Evolutionary conservation across 306 rosid species (phyloP).

Genomic region (Rosa rugosa): DNA sequence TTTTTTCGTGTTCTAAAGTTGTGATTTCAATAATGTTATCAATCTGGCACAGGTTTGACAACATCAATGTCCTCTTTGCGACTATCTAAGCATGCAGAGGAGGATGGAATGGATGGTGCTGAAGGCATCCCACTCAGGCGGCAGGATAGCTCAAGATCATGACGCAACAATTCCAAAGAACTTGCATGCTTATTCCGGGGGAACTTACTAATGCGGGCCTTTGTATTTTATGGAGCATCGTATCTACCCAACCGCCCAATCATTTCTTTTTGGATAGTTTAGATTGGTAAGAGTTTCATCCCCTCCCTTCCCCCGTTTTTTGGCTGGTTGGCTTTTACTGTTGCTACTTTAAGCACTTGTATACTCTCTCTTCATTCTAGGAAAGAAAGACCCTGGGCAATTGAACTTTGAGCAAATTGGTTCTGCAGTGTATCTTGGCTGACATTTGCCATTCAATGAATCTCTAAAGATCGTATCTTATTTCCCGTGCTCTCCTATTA

Average conservation of each 20-base stretch:
- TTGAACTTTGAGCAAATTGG: slow-evolving; percentile 57
- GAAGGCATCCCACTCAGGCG: slow-evolving; percentile 96
- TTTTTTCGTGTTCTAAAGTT: slow-evolving; percentile 13
- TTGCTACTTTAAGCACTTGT: slow-evolving; percentile 44
- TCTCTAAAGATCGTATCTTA: slow-evolving; percentile 9
- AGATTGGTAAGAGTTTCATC: slow-evolving; percentile 43
- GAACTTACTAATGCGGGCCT: slow-evolving; percentile 32
- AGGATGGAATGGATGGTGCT: slow-evolving; percentile 54
- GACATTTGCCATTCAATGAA: slow-evolving; percentile 20
- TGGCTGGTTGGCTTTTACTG: slow-evolving; percentile 27
- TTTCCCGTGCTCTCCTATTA: not conserved
- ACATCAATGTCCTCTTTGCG: slow-evolving; percentile 42
- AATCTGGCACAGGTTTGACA: slow-evolving; percentile 45
- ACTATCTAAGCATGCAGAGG: slow-evolving; percentile 79
- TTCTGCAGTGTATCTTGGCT: slow-evolving; percentile 48
- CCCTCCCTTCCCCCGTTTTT: slow-evolving; percentile 15
- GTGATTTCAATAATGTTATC: slow-evolving; percentile 22
- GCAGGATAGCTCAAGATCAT: slow-evolving; percentile 69
- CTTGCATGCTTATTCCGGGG: slow-evolving; percentile 30
- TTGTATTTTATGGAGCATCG: slow-evolving; percentile 38
- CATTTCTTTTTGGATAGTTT: slow-evolving; percentile 30
- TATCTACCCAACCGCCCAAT: slow-evolving; percentile 21
- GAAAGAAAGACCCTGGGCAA: slow-evolving; percentile 34
- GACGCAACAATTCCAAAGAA: slow-evolving; percentile 32
- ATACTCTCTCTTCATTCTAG: slow-evolving; percentile 36